phyloP scores from a whole-genome alignment of 306 rosid genomes.

The Vigna hirtella region DNA sequence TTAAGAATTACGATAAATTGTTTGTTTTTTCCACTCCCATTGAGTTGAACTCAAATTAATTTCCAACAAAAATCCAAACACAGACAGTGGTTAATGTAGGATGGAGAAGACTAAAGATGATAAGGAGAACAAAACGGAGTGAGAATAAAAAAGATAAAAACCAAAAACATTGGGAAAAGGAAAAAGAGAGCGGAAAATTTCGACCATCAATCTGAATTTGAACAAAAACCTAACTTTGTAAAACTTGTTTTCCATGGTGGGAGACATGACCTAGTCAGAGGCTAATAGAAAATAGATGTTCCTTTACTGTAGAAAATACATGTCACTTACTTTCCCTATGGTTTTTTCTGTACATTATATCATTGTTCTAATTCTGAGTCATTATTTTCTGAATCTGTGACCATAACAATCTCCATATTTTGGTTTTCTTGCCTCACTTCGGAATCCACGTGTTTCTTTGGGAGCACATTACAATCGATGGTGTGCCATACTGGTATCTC shows the following conservation, averaged over 20 bases:
- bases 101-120: too few relatives aligned
- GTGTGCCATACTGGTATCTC: constrained; percentile 92
- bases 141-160: too few relatives aligned
- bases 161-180: too few relatives aligned
- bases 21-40: too few relatives aligned
- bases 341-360: constrained; percentile 38
- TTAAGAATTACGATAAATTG: too few relatives aligned
- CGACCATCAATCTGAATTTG: neutral
- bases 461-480: constrained; percentile 79
- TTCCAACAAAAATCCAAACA: too few relatives aligned
- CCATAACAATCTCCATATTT: constrained; percentile 57
- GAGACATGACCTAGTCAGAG: neutral
- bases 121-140: neutral
- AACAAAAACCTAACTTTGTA: neutral
- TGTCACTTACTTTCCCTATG: constrained; percentile 4
- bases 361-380: constrained; percentile 61
- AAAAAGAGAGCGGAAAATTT: too few relatives aligned
- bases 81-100: too few relatives aligned
- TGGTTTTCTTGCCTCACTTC: constrained; percentile 49
- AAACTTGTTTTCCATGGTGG: neutral
- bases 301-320: constrained; percentile 14
- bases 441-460: constrained; percentile 65
- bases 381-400: constrained; percentile 58
- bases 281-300: neutral
- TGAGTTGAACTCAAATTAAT: too few relatives aligned